Evolutionary conservation across 2,329 filamentous ascomycete genomes (phyloP).

Genomic region (Tolypocladium tundrense): DNA sequence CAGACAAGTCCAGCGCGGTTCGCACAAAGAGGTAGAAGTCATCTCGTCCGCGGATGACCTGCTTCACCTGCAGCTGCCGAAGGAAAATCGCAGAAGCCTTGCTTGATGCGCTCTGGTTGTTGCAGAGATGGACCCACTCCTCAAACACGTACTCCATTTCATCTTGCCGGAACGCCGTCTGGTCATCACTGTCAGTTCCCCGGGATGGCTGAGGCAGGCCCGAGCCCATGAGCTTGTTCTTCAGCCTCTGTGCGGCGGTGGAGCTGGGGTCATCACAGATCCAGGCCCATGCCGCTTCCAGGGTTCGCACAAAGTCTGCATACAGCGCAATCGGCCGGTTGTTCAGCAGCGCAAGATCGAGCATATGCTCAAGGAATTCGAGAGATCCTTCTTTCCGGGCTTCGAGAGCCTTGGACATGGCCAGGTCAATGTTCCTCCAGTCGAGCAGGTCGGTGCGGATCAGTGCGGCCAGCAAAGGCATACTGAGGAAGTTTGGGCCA

Average conservation of each 20-base stretch:
- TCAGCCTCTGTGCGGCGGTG: constrained; percentile 57
- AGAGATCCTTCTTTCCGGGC: constrained; percentile 62
- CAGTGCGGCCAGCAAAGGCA: constrained; percentile 47
- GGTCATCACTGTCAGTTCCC: constrained; percentile 44
- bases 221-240: constrained; percentile 45
- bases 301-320: constrained; percentile 74
- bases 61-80: constrained; percentile 67
- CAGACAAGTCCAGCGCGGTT: constrained; percentile 67
- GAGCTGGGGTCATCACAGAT: constrained; percentile 62
- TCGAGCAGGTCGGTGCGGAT: constrained; percentile 51
- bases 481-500: constrained; percentile 43
- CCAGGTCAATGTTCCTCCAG: constrained; percentile 56
- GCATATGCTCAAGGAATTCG: constrained; percentile 67
- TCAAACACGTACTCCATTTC: constrained; percentile 93
- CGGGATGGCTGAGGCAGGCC: constrained; percentile 25
- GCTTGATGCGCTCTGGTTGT: constrained; percentile 65
- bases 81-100: constrained; percentile 68
- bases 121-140: constrained; percentile 81
- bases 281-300: constrained; percentile 76
- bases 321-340: constrained; percentile 70
- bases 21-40: constrained; percentile 74
- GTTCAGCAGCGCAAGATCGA: constrained; percentile 69
- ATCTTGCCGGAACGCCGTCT: constrained; percentile 50
- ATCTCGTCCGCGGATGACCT: constrained; percentile 63
- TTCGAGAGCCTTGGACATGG: constrained; percentile 62